Conservation (phyloP, 192 early-diverging fungal species). For the Backusella westeae region DNA sequence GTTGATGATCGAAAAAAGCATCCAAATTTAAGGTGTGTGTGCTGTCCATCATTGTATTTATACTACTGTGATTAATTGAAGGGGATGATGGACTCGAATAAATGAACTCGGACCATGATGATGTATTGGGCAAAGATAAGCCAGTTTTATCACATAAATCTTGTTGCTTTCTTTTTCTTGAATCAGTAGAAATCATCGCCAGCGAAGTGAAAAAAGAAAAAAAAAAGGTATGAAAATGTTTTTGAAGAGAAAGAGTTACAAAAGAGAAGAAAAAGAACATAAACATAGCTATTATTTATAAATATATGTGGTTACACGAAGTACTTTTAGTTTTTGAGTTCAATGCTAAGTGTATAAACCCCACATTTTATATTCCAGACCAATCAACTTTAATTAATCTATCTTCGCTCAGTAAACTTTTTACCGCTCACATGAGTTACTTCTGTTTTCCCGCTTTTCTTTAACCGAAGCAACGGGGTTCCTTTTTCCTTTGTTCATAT, state of each 20-base stretch:
- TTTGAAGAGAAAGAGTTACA: background rate
- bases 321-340: constrained; percentile 6
- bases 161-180: constrained; percentile 16
- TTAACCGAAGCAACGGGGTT: background rate
- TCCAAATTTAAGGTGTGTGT: background rate
- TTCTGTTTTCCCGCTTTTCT: constrained; percentile 3
- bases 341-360: background rate
- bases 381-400: constrained; percentile 3
- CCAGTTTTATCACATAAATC: background rate
- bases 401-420: constrained; percentile 8
- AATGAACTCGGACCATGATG: constrained; percentile 20
- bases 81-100: constrained; percentile 23
- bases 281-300: background rate
- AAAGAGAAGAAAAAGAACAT: background rate
- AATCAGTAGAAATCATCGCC: constrained; percentile 4
- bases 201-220: background rate
- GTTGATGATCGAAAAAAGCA: background rate
- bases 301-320: background rate
- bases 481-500: background rate
- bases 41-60: background rate
- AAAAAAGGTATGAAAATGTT: background rate
- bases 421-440: constrained; percentile 10
- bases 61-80: background rate
- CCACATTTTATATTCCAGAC: constrained; percentile 6
- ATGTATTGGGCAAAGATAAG: background rate